These are phyloP conservation scores for Diaporthe batatas DNA, from an alignment of 2,329 filamentous ascomycete genomes.

Conservation along the genomic window DNA sequence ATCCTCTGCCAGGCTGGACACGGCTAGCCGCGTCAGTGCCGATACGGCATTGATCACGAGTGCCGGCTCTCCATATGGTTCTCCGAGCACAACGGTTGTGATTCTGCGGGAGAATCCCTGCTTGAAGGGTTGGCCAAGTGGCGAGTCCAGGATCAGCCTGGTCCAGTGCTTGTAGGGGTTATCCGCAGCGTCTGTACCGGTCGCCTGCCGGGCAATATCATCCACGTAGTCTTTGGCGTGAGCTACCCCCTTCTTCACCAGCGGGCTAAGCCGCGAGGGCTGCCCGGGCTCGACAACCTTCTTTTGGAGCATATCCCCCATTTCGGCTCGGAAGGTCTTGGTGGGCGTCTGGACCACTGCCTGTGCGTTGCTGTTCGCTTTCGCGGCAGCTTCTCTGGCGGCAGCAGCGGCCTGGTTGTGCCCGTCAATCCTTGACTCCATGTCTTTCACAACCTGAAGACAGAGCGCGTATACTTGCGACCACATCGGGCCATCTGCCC, in stretches of 20 bases:
- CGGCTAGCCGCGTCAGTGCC: slow-evolving; percentile 76
- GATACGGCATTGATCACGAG: slow-evolving; percentile 80
- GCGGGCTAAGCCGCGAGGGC: slow-evolving; percentile 63
- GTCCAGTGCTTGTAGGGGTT: slow-evolving; percentile 63
- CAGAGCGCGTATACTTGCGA: slow-evolving; percentile 80
- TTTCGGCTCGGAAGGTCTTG: slow-evolving; percentile 56
- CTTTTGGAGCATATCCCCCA: slow-evolving; percentile 61
- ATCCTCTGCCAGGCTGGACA: slow-evolving; percentile 84
- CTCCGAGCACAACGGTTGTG: slow-evolving; percentile 77
- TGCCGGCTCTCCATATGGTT: slow-evolving; percentile 77
- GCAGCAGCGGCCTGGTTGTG: slow-evolving; percentile 63
- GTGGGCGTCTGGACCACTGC: slow-evolving; percentile 58
- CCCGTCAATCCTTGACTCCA: slow-evolving; percentile 76
- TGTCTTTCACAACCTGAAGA: slow-evolving; percentile 75
- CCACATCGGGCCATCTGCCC: slow-evolving; percentile 84
- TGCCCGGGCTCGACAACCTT: slow-evolving; percentile 61
- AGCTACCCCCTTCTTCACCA: slow-evolving; percentile 63
- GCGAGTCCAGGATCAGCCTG: slow-evolving; percentile 62
- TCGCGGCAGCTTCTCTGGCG: slow-evolving; percentile 51
- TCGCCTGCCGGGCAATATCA: slow-evolving; percentile 67
- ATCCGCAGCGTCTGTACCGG: slow-evolving; percentile 63
- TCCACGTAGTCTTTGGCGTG: slow-evolving; percentile 63
- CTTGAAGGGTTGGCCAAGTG: slow-evolving; percentile 76
- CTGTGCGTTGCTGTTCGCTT: slow-evolving; percentile 50
- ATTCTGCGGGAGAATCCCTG: slow-evolving; percentile 76